These are phyloP conservation scores for Diutina siamensis DNA, from an alignment of 1,139 yeast species.

Conservation along the genomic window DNA sequence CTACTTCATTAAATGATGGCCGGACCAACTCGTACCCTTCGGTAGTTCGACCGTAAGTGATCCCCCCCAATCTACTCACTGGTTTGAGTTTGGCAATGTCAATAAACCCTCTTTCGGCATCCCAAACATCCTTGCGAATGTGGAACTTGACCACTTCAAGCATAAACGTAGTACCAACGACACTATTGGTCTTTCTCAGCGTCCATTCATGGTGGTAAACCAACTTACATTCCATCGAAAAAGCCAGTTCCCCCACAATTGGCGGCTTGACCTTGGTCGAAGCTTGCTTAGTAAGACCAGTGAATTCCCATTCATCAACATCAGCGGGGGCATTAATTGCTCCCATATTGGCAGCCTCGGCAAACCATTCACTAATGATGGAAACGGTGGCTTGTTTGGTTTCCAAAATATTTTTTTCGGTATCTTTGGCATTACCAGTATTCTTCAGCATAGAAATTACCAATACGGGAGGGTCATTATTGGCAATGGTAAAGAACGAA, in stretches of 20 bases:
- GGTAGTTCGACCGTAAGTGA: slow-evolving; percentile 32
- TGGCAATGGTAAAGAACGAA: slow-evolving; percentile 39
- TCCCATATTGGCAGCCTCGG: slow-evolving; percentile 51
- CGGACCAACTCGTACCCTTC: slow-evolving; percentile 25
- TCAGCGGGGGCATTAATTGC: slow-evolving; percentile 36
- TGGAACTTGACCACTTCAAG: slow-evolving; percentile 51
- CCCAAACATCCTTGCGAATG: slow-evolving; percentile 41
- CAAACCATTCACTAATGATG: slow-evolving; percentile 51
- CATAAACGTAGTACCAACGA: slow-evolving; percentile 30
- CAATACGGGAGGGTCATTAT: slow-evolving; percentile 50
- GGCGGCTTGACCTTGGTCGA: slow-evolving; percentile 39
- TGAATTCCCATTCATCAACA: slow-evolving; percentile 43
- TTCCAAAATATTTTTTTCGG: slow-evolving; percentile 35
- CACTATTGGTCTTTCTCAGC: slow-evolving; percentile 27
- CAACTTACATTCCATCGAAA: slow-evolving; percentile 45
- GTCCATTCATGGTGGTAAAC: slow-evolving; percentile 33
- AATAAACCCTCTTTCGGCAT: slow-evolving; percentile 25
- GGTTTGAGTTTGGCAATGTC: slow-evolving; percentile 43
- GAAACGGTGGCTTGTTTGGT: slow-evolving; percentile 48
- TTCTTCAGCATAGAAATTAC: slow-evolving; percentile 36
- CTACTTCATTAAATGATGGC: background rate
- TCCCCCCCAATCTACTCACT: slow-evolving; percentile 46
- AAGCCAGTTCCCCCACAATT: slow-evolving; percentile 51
- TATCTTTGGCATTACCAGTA: slow-evolving; percentile 33
- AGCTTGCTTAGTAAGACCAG: slow-evolving; percentile 39